Evolutionary conservation across 2,329 filamentous ascomycete species (phyloP).

Genomic region (Chaetomium sp.): DNA sequence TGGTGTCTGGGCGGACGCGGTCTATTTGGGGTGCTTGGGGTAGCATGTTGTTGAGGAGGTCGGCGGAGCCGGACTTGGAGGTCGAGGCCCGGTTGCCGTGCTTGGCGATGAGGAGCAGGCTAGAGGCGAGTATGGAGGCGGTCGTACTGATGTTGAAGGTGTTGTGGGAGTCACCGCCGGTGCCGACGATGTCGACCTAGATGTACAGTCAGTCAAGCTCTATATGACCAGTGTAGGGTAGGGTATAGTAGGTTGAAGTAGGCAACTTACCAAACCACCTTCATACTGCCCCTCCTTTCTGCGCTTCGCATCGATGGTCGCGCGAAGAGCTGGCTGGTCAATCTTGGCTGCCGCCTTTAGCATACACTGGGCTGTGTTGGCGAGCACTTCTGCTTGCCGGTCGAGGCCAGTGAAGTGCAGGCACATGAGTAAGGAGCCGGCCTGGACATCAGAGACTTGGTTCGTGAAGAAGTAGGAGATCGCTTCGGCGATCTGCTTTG

Average conservation of each 20-base stretch:
- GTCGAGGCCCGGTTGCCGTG: constrained; percentile 95
- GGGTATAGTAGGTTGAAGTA: not conserved
- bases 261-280: constrained; percentile 68
- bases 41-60: constrained; percentile 71
- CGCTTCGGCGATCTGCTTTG: constrained; percentile 81
- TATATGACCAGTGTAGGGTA: not conserved
- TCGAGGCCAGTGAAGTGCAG: constrained; percentile 89
- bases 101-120: constrained; percentile 80
- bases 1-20: constrained; percentile 64
- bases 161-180: constrained; percentile 90
- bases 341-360: constrained; percentile 68
- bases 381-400: constrained; percentile 75
- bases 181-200: constrained; percentile 88
- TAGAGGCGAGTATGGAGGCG: constrained; percentile 81
- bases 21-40: constrained; percentile 68
- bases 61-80: constrained; percentile 90
- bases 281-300: constrained; percentile 66
- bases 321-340: constrained; percentile 55
- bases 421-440: constrained; percentile 78
- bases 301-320: constrained; percentile 54
- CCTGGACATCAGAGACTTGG: constrained; percentile 79
- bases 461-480: constrained; percentile 90
- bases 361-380: constrained; percentile 79
- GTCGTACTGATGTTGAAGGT: constrained; percentile 99
- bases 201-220: constrained; percentile 10